phyloP scores from a whole-genome alignment of 176 grass and related monocot genomes.

The Pharus latifolius region DNA sequence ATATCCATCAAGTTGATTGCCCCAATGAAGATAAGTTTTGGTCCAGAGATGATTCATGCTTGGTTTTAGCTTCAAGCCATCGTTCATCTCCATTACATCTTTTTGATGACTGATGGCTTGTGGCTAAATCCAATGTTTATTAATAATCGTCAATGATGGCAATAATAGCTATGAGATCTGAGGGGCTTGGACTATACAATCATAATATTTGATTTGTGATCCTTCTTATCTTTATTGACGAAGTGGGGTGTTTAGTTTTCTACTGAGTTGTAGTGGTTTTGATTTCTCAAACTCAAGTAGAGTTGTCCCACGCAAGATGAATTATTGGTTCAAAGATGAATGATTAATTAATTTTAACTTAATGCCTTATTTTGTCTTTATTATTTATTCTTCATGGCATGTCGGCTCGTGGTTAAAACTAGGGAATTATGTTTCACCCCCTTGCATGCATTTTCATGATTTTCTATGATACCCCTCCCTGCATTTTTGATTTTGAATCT shows the following conservation, averaged over 20 bases:
- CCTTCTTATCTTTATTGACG: not conserved
- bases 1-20: not conserved
- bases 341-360: constrained; percentile 24
- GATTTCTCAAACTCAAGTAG: not conserved
- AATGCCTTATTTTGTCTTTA: not conserved
- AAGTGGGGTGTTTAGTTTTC: not conserved
- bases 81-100: constrained; percentile 24
- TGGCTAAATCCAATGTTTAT: constrained; percentile 21
- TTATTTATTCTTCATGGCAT: not conserved
- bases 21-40: constrained; percentile 45
- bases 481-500: too few species aligned
- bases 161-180: constrained; percentile 80
- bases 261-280: not conserved
- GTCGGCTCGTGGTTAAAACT: constrained; percentile 32
- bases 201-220: not conserved
- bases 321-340: not conserved
- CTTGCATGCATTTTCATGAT: too few species aligned
- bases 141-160: constrained; percentile 30
- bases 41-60: constrained; percentile 33
- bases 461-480: too few species aligned
- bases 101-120: constrained; percentile 17
- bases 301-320: not conserved
- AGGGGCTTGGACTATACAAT: constrained; percentile 14
- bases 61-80: constrained; percentile 43
- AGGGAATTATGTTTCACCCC: too few species aligned